Evolutionary conservation across 2,329 filamentous ascomycete genomes (phyloP), one percentile per base, ranked within the genome.

Genomic region (Exophiala sp.): DNA sequence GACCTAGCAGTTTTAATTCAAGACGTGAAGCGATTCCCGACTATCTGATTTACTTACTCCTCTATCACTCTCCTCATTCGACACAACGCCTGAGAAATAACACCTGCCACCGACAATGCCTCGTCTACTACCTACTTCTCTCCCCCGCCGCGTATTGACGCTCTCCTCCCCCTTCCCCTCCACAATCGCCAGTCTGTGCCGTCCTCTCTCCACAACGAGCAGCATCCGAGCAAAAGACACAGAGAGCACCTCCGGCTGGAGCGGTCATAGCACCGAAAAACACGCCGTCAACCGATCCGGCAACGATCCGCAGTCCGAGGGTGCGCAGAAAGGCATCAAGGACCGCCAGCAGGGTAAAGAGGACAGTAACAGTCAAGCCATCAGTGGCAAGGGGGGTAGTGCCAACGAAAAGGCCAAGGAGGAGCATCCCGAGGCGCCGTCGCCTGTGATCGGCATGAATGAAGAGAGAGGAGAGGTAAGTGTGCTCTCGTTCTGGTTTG

Each of bases 361-460:
- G 43, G 62, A 66, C n/a, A 66, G 66, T 13, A 62, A 66, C n/a
- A 66, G 66, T 13, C 65, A 66, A 48, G 70, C 66, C 19, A 62
- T 68, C 39, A 69, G 64, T 23, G 68, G 66, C 9, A 67, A 74
- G 56, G 69, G 67, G 18, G 57, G 56, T 7, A 60, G 65, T 16
- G 62, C 64, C 37, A 65, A 65, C 37, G 60, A 66, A 58, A 69
- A 69, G 60, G 68, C 70, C 2, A 73, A 76, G 61, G 53, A 70
- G 55, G 73, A 75, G 44, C 65, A 72, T 64, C 74, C 74, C 1
- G 67, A 74, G 52, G 73, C 73, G n/a, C 74, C 74, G 1, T 68
- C 68, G 56, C 74, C 72, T 10, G 65, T 77, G 10, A 70, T 76
- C 60, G 74, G 75, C n/a, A 76, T 76, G 71, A 73, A 74, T 56